A percentile compares a stretch with the other conserved stretches of the same genome.
Conservation (phyloP, 768 basidiomycete genomes). For the Mycena sanguinolenta region DNA sequence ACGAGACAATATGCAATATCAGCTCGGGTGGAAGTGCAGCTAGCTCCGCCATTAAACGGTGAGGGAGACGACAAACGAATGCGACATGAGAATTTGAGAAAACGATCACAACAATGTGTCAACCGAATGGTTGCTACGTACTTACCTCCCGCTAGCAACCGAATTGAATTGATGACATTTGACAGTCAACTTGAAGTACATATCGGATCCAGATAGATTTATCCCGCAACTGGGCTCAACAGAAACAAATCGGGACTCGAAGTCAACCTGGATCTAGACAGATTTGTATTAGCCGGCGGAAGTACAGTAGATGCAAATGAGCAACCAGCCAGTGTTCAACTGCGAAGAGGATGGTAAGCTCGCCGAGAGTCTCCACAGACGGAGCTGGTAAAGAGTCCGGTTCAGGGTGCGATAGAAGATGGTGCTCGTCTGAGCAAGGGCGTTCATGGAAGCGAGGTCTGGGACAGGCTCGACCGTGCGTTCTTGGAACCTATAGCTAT, state of each 20-base stretch:
- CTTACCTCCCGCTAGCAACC: no score
- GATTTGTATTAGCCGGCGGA: slow-evolving; percentile 1
- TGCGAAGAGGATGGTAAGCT: slow-evolving; percentile 10
- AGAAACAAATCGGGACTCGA: no score
- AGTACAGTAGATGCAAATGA: slow-evolving; percentile 5
- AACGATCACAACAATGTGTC: slow-evolving; percentile 45
- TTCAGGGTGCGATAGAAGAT: background rate
- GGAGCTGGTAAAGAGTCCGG: slow-evolving; percentile 1
- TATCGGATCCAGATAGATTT: no score
- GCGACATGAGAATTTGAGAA: no score
- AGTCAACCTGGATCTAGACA: background rate
- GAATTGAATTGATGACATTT: no score
- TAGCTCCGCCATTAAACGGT: background rate
- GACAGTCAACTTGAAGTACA: no score
- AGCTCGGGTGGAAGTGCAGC: background rate
- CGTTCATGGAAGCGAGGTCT: background rate
- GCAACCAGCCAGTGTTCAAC: slow-evolving; percentile 9
- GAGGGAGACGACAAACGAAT: no score
- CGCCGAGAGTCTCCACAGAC: background rate
- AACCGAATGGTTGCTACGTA: no score
- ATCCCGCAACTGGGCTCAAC: no score
- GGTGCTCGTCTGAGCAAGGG: background rate
- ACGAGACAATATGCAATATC: background rate
- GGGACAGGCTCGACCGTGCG: no score
- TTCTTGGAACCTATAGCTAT: no score